Evolutionary conservation across 2,329 filamentous ascomycete species (phyloP), one percentile per base, ranked within the genome.

Genomic region (Akanthomyces uredinophilus): DNA sequence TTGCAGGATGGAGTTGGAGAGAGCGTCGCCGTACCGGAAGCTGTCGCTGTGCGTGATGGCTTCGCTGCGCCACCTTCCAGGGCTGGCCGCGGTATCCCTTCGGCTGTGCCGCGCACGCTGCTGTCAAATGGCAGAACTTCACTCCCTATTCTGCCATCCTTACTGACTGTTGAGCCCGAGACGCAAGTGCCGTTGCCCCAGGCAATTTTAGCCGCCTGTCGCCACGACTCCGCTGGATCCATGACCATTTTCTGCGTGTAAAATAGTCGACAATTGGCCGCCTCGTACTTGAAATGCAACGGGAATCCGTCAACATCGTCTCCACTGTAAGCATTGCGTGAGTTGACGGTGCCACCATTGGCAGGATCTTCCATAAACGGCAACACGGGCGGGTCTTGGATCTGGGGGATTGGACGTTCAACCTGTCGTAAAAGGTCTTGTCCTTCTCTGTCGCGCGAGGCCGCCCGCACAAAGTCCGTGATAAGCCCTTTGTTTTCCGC

Each of bases 211-310:
- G 58, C 41, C 11, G 39, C 58, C n/a, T 39, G 39, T 27, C 72
- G 74, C 86, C 86, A 88, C 39, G 84, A 68, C n/a, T 72, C 74
- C 2, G 75, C 76, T 2, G 82, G 77, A 62, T 85, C 77, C 4
- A 77, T 71, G 39, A 83, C 71, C 72, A 84, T 86, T 2, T 76
- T 71, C 18, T 77, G 69, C 2, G 85, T 86, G 64, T 83, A 87
- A 68, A 81, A 89, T 14, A 88, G 70, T 5, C 85, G 77, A 65
- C 86, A 89, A 66, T 86, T 82, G 1, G 86, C 82, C 1, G 83
- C 79, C 65, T 87, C 81, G 61, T 85, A 83, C 2, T 82, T 72
- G 67, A 88, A 89, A 66, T 89, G 87, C 18, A 81, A 71, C 16
- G 86, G 81, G 22, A 69, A 52, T 60, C 65, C 64, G 66, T 63